These are phyloP conservation scores for Naumovozyma baii DNA, from an alignment of 805 yeast genomes.

Conservation along the genomic window DNA sequence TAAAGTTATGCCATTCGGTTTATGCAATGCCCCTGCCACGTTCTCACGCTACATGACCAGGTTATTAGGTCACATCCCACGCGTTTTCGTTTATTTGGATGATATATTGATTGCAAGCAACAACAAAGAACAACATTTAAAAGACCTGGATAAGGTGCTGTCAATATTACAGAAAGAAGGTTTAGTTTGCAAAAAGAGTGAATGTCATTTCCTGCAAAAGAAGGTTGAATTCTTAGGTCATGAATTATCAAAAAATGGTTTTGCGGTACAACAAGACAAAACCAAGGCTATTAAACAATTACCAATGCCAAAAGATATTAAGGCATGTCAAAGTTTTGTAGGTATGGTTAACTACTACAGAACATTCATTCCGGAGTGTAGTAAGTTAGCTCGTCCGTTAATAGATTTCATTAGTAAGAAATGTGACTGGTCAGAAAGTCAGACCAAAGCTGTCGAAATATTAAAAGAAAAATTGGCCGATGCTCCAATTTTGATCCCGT, in stretches of 20 bases:
- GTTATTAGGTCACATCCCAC: conserved; percentile 3
- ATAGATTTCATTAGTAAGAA: conserved; percentile 1
- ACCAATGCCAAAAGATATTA: conserved; percentile 4
- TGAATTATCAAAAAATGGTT: neutral
- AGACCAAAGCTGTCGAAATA: conserved; percentile 1
- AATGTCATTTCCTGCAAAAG: conserved; percentile 5
- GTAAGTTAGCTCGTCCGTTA: conserved; percentile 6
- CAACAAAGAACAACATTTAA: conserved; percentile 4
- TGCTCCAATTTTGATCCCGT: conserved; percentile 5
- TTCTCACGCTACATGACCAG: conserved; percentile 8
- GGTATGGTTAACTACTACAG: conserved; percentile 13
- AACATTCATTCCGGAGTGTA: conserved; percentile 10
- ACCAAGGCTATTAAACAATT: conserved; percentile 8
- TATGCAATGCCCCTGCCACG: conserved; percentile 6
- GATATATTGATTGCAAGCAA: conserved; percentile 4
- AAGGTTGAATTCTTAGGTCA: conserved; percentile 7
- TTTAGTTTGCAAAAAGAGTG: conserved; percentile 5
- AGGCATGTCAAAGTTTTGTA: conserved; percentile 11
- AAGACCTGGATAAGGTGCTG: conserved; percentile 3
- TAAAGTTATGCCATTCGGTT: conserved; percentile 5
- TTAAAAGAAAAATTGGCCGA: conserved; percentile 1
- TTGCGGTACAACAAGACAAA: conserved; percentile 2
- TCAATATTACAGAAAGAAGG: neutral
- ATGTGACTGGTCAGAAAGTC: conserved; percentile 2
- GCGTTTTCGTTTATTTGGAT: conserved; percentile 7